A percentile compares a stretch with the other conserved stretches of the same genome.
Conservation (phyloP, 345 rosid species). For the Erodium maritimum region DNA sequence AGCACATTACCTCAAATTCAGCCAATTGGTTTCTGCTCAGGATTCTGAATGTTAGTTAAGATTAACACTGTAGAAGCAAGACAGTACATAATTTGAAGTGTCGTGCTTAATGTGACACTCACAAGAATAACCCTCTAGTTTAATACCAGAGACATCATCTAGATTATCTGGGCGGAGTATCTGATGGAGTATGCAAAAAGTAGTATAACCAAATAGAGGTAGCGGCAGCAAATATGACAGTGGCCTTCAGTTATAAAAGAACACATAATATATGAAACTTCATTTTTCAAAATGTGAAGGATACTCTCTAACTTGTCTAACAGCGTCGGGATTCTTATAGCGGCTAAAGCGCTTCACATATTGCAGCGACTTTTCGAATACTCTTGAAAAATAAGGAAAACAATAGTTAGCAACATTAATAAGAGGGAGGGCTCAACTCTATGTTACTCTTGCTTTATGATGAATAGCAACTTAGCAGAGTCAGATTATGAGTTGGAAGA, state of each 20-base stretch:
- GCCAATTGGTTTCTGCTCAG: conserved; percentile 81
- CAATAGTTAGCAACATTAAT: conserved; percentile 1
- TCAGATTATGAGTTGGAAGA: background rate
- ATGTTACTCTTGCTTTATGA: background rate
- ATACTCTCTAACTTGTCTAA: conserved; percentile 98
- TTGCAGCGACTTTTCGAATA: conserved; percentile 96
- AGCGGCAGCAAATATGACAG: too few relatives aligned
- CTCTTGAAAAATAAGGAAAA: conserved; percentile 35
- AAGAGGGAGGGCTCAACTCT: background rate
- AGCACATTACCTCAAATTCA: conserved; percentile 68
- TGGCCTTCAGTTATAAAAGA: too few relatives aligned
- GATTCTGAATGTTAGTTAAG: conserved; percentile 58
- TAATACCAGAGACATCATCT: too few relatives aligned
- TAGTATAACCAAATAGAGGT: background rate
- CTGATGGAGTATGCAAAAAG: background rate
- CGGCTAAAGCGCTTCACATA: conserved; percentile 98
- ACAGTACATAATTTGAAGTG: background rate
- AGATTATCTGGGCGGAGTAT: too few relatives aligned
- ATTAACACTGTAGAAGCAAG: conserved; percentile 11
- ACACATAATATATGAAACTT: background rate
- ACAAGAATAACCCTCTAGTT: background rate
- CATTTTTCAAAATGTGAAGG: conserved; percentile 22
- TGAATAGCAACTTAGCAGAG: background rate
- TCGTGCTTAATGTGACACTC: background rate
- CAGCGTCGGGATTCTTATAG: conserved; percentile 96